phyloP scores from a whole-genome alignment of 2,329 filamentous ascomycete species.

The Cladosporium cucumerinum region DNA sequence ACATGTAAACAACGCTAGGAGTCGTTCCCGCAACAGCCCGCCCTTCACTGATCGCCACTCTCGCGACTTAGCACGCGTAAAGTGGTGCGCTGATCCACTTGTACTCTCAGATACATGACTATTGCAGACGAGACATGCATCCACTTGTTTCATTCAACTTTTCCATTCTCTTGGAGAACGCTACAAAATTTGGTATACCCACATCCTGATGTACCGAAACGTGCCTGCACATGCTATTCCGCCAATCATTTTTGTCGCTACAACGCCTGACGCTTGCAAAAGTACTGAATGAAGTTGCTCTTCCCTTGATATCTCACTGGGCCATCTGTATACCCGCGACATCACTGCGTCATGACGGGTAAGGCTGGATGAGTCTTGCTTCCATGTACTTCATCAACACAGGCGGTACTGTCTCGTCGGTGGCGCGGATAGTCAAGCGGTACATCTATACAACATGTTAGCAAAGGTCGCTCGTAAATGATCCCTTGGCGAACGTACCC shows the following conservation, averaged over 20 bases:
- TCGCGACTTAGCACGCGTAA: slow-evolving; percentile 4
- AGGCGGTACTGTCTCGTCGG: slow-evolving; percentile 81
- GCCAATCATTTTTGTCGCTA: slow-evolving; percentile 2
- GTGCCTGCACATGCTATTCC: not conserved
- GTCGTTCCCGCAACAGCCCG: slow-evolving; percentile 2
- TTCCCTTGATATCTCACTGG: not conserved
- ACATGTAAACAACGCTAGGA: not conserved
- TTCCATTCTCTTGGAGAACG: not conserved
- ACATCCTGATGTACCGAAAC: not conserved
- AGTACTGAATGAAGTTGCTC: not conserved
- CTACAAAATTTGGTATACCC: slow-evolving; percentile 13
- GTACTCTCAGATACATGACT: not conserved
- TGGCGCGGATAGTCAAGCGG: slow-evolving; percentile 87
- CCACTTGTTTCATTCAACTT: not conserved
- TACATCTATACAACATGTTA: slow-evolving; percentile 67
- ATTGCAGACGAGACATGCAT: slow-evolving; percentile 1
- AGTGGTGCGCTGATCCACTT: not conserved
- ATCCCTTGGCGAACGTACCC: slow-evolving; percentile 59
- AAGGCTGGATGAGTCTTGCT: slow-evolving; percentile 63
- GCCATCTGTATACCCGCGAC: not conserved
- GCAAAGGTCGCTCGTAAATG: not conserved
- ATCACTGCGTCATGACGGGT: slow-evolving; percentile 18
- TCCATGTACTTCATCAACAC: slow-evolving; percentile 84
- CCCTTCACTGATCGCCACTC: not conserved
- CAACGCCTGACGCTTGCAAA: slow-evolving; percentile 11